These are phyloP conservation scores for Volvox reticuliferus DNA, from an alignment of 139 green algal species.

Conservation along the genomic window DNA sequence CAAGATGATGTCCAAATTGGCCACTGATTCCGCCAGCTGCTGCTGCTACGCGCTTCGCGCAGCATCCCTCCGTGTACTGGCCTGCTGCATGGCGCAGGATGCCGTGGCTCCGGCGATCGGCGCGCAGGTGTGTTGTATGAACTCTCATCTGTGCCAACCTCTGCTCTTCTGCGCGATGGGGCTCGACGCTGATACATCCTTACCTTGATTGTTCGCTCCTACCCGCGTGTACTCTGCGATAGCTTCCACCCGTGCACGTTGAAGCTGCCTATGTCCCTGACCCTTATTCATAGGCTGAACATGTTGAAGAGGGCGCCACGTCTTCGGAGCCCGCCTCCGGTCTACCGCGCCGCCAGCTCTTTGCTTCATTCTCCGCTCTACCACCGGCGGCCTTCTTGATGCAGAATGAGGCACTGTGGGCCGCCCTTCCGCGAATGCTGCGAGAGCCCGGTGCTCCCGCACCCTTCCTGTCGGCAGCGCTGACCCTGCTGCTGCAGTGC, in stretches of 20 bases:
- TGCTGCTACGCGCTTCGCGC: slow-evolving; percentile 54
- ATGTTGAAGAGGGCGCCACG: too few species aligned
- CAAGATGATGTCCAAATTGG: slow-evolving; percentile 39
- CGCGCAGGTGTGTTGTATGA: not conserved
- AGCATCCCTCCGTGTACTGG: slow-evolving; percentile 57
- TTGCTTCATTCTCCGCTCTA: not conserved
- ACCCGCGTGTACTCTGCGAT: too few species aligned
- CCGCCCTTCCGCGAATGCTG: slow-evolving; percentile 40
- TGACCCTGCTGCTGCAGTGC: slow-evolving; percentile 53
- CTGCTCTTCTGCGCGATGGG: too few species aligned
- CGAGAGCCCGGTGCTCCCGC: slow-evolving; percentile 37
- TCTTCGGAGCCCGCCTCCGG: not conserved
- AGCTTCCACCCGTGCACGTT: too few species aligned
- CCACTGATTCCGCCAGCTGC: slow-evolving; percentile 13
- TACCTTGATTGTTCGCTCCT: too few species aligned
- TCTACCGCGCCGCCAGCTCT: slow-evolving; percentile 47
- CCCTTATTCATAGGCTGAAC: too few species aligned
- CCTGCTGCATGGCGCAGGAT: slow-evolving; percentile 39
- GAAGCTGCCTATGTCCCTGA: too few species aligned
- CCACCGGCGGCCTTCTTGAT: slow-evolving; percentile 38
- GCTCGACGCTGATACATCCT: too few species aligned
- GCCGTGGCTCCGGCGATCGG: not conserved
- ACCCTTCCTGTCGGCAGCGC: slow-evolving; percentile 13
- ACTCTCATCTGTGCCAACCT: too few species aligned
- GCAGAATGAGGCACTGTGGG: slow-evolving; percentile 55